These are phyloP conservation scores for Fusarium cyanostomum DNA, from an alignment of 2,329 filamentous ascomycete species.

Conservation along the genomic window DNA sequence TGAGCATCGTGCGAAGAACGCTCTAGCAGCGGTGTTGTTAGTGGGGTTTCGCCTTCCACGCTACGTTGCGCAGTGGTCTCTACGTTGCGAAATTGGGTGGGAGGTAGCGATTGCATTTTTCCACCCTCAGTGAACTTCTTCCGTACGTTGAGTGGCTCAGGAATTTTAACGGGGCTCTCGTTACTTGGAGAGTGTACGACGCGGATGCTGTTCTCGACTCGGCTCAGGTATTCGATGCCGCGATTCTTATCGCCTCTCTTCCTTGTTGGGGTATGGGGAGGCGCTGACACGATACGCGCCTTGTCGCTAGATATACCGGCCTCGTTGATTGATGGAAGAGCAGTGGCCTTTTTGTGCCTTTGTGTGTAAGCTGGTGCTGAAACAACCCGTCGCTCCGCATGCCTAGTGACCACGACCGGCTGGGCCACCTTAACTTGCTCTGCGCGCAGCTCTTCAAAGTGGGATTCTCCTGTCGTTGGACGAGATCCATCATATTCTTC, in stretches of 20 bases:
- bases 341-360: slow-evolving; percentile 49
- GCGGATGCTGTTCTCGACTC: slow-evolving; percentile 62
- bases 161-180: slow-evolving; percentile 47
- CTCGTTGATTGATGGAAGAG: slow-evolving; percentile 62
- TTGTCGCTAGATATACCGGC: slow-evolving; percentile 50
- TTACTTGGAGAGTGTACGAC: slow-evolving; percentile 61
- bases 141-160: slow-evolving; percentile 54
- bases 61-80: slow-evolving; percentile 18
- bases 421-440: slow-evolving; percentile 45
- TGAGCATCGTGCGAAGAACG: slow-evolving; percentile 28
- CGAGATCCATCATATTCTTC: slow-evolving; percentile 35
- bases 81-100: slow-evolving; percentile 21
- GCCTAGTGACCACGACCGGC: slow-evolving; percentile 45
- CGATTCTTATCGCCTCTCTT: slow-evolving; percentile 46
- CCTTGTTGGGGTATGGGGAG: slow-evolving; percentile 49
- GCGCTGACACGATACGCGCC: slow-evolving; percentile 58
- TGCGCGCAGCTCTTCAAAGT: slow-evolving; percentile 34
- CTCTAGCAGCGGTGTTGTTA: slow-evolving; percentile 28
- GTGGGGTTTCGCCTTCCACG: not conserved
- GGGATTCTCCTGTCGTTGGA: slow-evolving; percentile 40
- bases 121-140: slow-evolving; percentile 49
- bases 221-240: slow-evolving; percentile 57
- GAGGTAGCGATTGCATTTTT: slow-evolving; percentile 31
- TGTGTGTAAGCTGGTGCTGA: slow-evolving; percentile 62
- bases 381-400: slow-evolving; percentile 57